These are phyloP conservation scores for Hypoxylon crocopeplum DNA, from an alignment of 495 filamentous ascomycete species.

Conservation along the genomic window DNA sequence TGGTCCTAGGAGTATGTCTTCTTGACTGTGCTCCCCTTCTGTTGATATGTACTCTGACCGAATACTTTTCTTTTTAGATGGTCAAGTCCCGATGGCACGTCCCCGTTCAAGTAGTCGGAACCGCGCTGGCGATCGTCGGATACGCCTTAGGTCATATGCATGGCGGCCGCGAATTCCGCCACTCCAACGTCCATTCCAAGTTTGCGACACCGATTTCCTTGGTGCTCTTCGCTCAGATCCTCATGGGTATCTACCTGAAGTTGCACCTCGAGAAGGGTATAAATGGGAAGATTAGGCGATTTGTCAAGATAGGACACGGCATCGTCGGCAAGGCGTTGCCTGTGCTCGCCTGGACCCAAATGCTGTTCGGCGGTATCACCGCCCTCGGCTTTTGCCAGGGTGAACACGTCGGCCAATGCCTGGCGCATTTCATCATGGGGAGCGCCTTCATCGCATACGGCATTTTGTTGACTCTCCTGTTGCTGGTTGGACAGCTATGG, in stretches of 20 bases:
- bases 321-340: constrained; percentile 88
- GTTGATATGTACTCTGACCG: constrained; percentile 2
- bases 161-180: constrained; percentile 83
- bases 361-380: constrained; percentile 95
- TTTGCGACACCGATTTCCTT: constrained; percentile 84
- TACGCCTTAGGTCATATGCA: constrained; percentile 93
- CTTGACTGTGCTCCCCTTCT: not conserved
- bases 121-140: constrained; percentile 76
- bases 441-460: constrained; percentile 95
- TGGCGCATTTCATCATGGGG: constrained; percentile 99
- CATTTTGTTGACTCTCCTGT: constrained; percentile 82
- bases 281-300: constrained; percentile 75
- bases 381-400: constrained; percentile 91
- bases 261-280: constrained; percentile 85
- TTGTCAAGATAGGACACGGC: constrained; percentile 76
- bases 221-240: constrained; percentile 76
- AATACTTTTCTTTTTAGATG: constrained; percentile 61
- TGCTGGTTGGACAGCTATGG: constrained; percentile 90
- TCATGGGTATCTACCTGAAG: constrained; percentile 85
- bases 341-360: constrained; percentile 88
- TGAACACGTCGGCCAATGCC: constrained; percentile 91
- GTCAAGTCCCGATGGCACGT: constrained; percentile 93
- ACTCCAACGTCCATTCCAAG: constrained; percentile 77
- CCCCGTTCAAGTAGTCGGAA: constrained; percentile 79
- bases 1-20: constrained; percentile 85